Base-by-base conservation (phyloP, 768 basidiomycete species). In the Rubroboletus pulcherrimus region DNA sequence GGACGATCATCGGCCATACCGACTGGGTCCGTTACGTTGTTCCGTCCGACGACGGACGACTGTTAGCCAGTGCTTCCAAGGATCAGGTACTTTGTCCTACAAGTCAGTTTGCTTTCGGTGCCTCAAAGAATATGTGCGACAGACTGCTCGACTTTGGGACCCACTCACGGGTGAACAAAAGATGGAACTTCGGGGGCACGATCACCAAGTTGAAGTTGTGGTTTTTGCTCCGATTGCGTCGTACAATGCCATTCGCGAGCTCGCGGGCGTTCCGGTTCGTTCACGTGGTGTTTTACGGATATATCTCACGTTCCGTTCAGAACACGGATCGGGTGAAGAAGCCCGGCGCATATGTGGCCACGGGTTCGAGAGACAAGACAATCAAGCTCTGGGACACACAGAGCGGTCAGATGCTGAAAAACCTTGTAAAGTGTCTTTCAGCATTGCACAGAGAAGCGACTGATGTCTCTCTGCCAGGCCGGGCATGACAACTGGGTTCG, bases 401-500 rank as follows among this genome's bases (percentile, higher is more conserved):
- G 57, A 85, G 83, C 43, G 93, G 95, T 5, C 91, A 91, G 69
- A 79, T 90, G 70, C 70, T 94, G 42, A 80, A 85, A 69, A 89
- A 82, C 57, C 79, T 95, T 53, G 89, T 89, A 60, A 54, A 81
- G 70, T 45, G 26, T 53, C 35, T 17, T 49, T 5, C 19, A 45
- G 42, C 51, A 11, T 58, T 37, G 48, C 30, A 33, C n/a, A 4
- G 34, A 40, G 26, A n/a, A 26, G 39, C 29, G 42, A 46, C 54
- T 63, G 37, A 59, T 41, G 54, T 50, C 39, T 56, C 46, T 49
- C n/a, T 29, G 37, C 31, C 64, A 87, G 83, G 77, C 81, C 37
- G 89, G 89, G 12, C 88, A 96, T 66, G 91, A 94, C 71, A 92
- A 93, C 63, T 96, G 93, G 93, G 79, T 96, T 49, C 84, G 91